Evolutionary conservation across 768 basidiomycete species (phyloP), one percentile per base, ranked within the genome.

Genomic region (Chlorophyllum brunneum): DNA sequence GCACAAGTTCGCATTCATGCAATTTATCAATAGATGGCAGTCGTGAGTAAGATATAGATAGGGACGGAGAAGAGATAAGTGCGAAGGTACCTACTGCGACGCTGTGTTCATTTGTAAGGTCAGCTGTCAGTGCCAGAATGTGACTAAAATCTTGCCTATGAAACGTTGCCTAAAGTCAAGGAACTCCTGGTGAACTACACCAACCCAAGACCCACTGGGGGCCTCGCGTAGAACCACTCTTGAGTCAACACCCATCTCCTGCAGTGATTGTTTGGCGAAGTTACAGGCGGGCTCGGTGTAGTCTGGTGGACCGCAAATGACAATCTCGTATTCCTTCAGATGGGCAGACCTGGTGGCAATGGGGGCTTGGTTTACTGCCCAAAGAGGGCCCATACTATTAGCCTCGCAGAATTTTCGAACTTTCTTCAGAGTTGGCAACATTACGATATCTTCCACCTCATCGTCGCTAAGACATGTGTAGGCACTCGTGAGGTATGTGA

Each of bases 391-490:
- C 52, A 55, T 58, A 47, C 56, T 61, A 44, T 48, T 49, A 23
- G 56, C 61, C 22, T 59, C 54, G 3, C 59, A 58, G 27, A 70
- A 51, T 16, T 67, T 40, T 22, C 70, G 60, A 34, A 73, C 60
- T 13, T 27, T 59, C 33, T 57, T 58, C 56, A 69, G 58, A 18
- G 61, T 56, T 15, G 69, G 63, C 20, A 63, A 65, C 13, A 57
- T 52, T 26, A 70, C 60, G 26, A 67, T 53, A 31, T 68, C 64
- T 29, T 55, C 56, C 13, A 72, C 58, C 55, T 71, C 73, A 33
- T 63, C 65, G 45, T 70, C 70, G 5, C 66, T 60, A 65, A 73
- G 66, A 58, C 60, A 67, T 15, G 67, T 67, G 11, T 63, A 57
- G 7, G 55, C 56, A 49, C 68, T 71, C n/a, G 69, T 70, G 54